phyloP scores from a whole-genome alignment of 495 filamentous ascomycete species.

The Hypoxylon crocopeplum region DNA sequence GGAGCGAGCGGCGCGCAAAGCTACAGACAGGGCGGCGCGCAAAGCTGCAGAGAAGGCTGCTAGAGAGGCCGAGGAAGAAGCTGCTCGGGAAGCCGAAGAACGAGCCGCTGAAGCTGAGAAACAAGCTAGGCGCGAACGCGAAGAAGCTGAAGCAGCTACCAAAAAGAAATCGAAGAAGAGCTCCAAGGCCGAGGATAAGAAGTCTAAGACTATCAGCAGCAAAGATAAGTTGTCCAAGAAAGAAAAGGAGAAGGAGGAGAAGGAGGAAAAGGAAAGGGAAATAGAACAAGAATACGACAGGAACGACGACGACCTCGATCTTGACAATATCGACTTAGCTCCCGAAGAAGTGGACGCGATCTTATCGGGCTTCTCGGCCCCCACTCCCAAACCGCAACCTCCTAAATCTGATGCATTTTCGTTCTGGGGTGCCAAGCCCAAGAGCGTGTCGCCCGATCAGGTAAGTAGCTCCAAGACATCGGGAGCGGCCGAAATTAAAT shows the following conservation, averaged over 20 bases:
- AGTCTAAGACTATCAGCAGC: slow-evolving; percentile 37
- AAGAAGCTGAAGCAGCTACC: slow-evolving; percentile 44
- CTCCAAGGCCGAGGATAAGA: slow-evolving; percentile 41
- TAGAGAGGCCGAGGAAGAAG: too few relatives aligned
- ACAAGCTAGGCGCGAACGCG: slow-evolving; percentile 33
- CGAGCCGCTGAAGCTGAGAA: slow-evolving; percentile 36
- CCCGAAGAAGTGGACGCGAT: slow-evolving; percentile 48
- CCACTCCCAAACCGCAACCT: slow-evolving; percentile 32
- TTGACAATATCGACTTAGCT: slow-evolving; percentile 48
- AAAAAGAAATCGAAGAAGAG: slow-evolving; percentile 54
- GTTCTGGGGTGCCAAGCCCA: slow-evolving; percentile 54
- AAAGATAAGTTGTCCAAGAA: too few relatives aligned
- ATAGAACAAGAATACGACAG: slow-evolving; percentile 23
- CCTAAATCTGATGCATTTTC: slow-evolving; percentile 49
- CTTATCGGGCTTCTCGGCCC: slow-evolving; percentile 35
- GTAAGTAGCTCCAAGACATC: slow-evolving; percentile 31
- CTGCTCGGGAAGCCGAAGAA: slow-evolving; percentile 21
- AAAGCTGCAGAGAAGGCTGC: too few relatives aligned
- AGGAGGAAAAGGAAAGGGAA: slow-evolving; percentile 22
- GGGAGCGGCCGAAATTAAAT: slow-evolving; percentile 40
- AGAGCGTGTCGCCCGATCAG: slow-evolving; percentile 39
- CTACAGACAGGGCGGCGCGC: too few relatives aligned
- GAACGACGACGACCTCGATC: slow-evolving; percentile 43
- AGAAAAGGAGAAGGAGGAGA: slow-evolving; percentile 20
- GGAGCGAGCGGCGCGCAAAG: too few relatives aligned